Base-by-base conservation (phyloP, 805 yeast genomes). In the Candida glaebosa region DNA sequence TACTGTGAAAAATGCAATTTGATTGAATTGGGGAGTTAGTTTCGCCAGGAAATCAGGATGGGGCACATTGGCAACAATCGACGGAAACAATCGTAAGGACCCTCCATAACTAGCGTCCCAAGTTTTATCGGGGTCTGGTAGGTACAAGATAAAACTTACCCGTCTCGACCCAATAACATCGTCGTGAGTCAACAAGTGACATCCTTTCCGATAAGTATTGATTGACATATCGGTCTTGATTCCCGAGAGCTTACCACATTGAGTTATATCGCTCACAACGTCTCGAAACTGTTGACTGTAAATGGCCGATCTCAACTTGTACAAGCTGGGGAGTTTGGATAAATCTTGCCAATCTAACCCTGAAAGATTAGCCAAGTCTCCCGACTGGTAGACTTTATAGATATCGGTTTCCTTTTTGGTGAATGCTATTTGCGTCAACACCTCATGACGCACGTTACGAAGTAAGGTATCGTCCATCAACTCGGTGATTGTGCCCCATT, bases 21-120 rank as follows among this genome's bases (percentile, higher is more conserved):
- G 97, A 59, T 93, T 93, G 73, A 93, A 93, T 51, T 87, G 95
- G 1, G 99, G 99, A 0, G 88, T 84, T 28, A 93, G 67, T 51
- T 81, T 81, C 19, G 74, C 71, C 22, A 75, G 65, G 48, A 66
- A 79, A 63, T 91, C 98, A 1, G 95, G 74, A 45, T 76, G 76
- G 9, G 99, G 99, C 4, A 90, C 95, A 52, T 93, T 91, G 15
- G 95, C 90, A 10, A 82, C 83, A 25, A 88, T 75, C 1, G 96
- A 84, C 36, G 91, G 95, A 59, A 84, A 91, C 38, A 93, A 67
- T 46, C 98, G 72, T 42, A 93, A 66, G 0, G 91, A 88, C 18
- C 99, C 99, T 26, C 99, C 99, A 68, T 89, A 90, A 49, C 82
- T 84, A 1, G 88, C 80, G 51, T 90, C 82, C 99, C 99, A 93